A percentile compares a stretch with the other conserved stretches of the same genome.
These are phyloP conservation scores for Ceratocystis cacaofunesta DNA, from an alignment of 2,329 filamentous ascomycete species.

Conservation along the genomic window DNA sequence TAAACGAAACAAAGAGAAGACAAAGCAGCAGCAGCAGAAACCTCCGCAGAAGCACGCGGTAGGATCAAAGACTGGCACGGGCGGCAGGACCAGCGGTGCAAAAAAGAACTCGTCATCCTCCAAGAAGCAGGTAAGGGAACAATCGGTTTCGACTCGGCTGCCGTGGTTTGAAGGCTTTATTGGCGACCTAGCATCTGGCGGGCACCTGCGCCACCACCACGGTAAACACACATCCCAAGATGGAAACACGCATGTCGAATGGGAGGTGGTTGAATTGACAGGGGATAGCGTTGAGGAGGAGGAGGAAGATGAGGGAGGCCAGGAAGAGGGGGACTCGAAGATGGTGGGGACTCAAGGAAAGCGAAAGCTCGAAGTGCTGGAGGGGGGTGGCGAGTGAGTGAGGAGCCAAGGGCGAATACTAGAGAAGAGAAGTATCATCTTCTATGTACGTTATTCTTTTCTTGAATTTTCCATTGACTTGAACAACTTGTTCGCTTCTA, in stretches of 20 bases:
- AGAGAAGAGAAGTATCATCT: neutral
- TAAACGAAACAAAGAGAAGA: neutral
- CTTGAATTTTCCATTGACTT: neutral
- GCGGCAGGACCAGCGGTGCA: neutral
- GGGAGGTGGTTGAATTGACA: conserved; percentile 69
- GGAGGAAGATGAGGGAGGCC: neutral
- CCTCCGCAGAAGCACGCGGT: neutral
- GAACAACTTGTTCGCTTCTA: neutral
- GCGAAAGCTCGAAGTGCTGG: neutral
- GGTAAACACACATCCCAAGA: conserved; percentile 41
- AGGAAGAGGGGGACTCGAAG: neutral
- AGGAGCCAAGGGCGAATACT: no score
- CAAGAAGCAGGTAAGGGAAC: conserved; percentile 20
- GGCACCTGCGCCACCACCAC: conserved; percentile 48
- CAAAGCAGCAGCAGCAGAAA: neutral
- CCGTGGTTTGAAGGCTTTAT: conserved; percentile 60
- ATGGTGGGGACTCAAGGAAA: neutral
- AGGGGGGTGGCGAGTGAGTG: neutral
- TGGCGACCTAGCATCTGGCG: conserved; percentile 52
- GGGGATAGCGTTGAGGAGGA: conserved; percentile 26
- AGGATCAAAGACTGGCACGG: neutral
- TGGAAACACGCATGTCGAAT: conserved; percentile 54
- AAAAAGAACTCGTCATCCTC: neutral
- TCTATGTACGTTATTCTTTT: neutral
- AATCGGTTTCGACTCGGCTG: conserved; percentile 30